A percentile compares a stretch with the other conserved stretches of the same genome.
Evolutionary conservation across 2,329 filamentous ascomycete species (phyloP).

Genomic region (Claviceps sp.): DNA sequence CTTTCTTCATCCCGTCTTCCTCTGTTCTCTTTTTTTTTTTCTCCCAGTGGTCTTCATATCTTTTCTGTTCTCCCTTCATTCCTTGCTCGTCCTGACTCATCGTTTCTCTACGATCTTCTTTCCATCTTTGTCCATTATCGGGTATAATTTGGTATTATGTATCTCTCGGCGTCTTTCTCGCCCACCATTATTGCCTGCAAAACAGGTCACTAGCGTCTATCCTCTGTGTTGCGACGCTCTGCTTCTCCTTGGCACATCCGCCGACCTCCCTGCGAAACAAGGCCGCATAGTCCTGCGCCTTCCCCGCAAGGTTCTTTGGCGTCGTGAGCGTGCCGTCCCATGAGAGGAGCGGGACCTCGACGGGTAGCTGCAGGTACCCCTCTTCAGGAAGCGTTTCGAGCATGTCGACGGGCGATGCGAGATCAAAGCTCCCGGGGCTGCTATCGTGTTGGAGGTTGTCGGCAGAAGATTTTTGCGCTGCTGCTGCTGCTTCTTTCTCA

Average conservation of each 20-base stretch:
- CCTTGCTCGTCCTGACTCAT: too few species aligned
- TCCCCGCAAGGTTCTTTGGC: conserved; percentile 25
- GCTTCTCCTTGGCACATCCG: conserved; percentile 37
- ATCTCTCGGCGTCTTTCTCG: not conserved
- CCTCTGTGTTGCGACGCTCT: conserved; percentile 11
- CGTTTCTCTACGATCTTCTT: too few species aligned
- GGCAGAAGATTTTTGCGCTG: conserved; percentile 8
- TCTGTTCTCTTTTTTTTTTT: not conserved
- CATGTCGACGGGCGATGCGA: conserved; percentile 29
- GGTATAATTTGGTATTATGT: too few species aligned
- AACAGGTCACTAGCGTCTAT: conserved; percentile 48
- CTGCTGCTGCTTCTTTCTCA: conserved; percentile 10
- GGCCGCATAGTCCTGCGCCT: conserved; percentile 38
- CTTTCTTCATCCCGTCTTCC: not conserved
- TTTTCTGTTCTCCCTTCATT: too few species aligned
- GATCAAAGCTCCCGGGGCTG: conserved; percentile 24
- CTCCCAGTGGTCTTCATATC: too few species aligned
- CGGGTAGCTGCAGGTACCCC: conserved; percentile 29
- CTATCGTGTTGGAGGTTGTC: conserved; percentile 17
- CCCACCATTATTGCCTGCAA: conserved; percentile 28
- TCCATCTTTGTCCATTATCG: too few species aligned
- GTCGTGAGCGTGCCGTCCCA: conserved; percentile 45
- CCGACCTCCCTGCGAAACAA: conserved; percentile 53
- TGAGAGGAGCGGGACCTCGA: conserved; percentile 44
- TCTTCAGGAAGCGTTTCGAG: conserved; percentile 34